Evolutionary conservation across 2,329 filamentous ascomycete genomes (phyloP), one percentile per base, ranked within the genome.

Genomic region (Aspergillus proliferans): DNA sequence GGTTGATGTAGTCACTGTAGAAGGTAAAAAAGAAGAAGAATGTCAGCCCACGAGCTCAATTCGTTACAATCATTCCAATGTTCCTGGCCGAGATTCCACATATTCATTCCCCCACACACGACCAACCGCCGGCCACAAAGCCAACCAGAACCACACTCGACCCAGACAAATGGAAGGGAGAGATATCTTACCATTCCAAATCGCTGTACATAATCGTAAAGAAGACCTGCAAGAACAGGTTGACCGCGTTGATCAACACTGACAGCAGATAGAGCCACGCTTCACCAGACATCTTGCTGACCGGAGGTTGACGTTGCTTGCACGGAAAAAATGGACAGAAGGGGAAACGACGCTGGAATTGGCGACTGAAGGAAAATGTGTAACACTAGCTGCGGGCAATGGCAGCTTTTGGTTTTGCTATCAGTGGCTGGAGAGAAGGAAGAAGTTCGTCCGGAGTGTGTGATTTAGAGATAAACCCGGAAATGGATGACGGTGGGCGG

Each of bases 141-240:
- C 10, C 26, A 30, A 30, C 26, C 26, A 30, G 26, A 30, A 30
- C 26, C 10, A 30, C 18, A 40, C 15, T 12, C 19, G 4, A 22
- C 15, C 8, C 10, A 15, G 5, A 10, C 15, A 22, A 7, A 15
- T 14, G 7, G 19, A 15, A 21, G 10, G 10, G 14, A 14, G 30
- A 28, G 41, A 26, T 14, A n/a, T 79, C 88, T 67, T 78, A 95
- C 91, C 93, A 98, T 86, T 98, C 93, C 66, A 98, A 76, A 81
- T 98, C 93, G 74, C 89, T 95, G 78, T 97, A 98, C 94, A 98
- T 98, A 70, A 98, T 98, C 51, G 93, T 98, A 79, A 98, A 98
- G 82, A 98, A 98, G 64, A 98, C 93, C 78, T 98, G 94, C 50
- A 98, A 82, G 76, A 98, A 98, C 68, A 98, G 83, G 80, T 98